Conservation (phyloP, 108 stramenopile species). For the Cylindrotheca fusiformis region DNA sequence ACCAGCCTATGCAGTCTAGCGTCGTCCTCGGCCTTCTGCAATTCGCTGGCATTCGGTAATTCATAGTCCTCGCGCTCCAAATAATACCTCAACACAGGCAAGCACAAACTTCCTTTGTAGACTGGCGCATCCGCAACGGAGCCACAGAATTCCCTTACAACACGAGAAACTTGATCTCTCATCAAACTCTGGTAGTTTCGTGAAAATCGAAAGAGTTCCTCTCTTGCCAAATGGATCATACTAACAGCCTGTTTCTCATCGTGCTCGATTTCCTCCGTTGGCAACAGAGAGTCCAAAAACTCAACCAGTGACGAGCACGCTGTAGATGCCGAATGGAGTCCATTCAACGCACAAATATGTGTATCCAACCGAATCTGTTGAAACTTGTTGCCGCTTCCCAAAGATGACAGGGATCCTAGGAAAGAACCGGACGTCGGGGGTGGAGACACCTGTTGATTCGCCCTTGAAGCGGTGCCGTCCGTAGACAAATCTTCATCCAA, state of each 20-base stretch:
- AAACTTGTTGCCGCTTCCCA: conserved; percentile 29
- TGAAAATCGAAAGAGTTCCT: conserved; percentile 69
- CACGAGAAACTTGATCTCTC: conserved; percentile 27
- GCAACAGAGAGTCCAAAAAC: conserved; percentile 53
- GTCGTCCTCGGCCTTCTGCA: conserved; percentile 55
- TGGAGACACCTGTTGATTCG: conserved; percentile 2
- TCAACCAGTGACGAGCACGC: conserved; percentile 61
- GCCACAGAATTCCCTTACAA: conserved; percentile 66
- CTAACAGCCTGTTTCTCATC: conserved; percentile 19
- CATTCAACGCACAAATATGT: conserved; percentile 71
- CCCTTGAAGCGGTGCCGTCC: not conserved
- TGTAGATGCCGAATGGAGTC: conserved; percentile 59
- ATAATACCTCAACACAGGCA: conserved; percentile 60
- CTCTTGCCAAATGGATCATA: conserved; percentile 75
- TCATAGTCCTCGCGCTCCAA: conserved; percentile 66
- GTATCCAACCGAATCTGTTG: conserved; percentile 60
- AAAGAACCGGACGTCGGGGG: conserved; percentile 56
- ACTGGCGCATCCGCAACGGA: conserved; percentile 24
- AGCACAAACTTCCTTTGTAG: conserved; percentile 28
- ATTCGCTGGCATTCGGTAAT: conserved; percentile 45
- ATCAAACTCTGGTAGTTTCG: conserved; percentile 47
- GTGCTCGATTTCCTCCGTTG: conserved; percentile 15
- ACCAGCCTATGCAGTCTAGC: conserved; percentile 58
- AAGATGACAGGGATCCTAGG: conserved; percentile 29
- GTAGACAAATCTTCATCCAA: conserved; percentile 41